Evolutionary conservation across 192 early-diverging fungal species (phyloP).

Genomic region (Coemansia sp.): DNA sequence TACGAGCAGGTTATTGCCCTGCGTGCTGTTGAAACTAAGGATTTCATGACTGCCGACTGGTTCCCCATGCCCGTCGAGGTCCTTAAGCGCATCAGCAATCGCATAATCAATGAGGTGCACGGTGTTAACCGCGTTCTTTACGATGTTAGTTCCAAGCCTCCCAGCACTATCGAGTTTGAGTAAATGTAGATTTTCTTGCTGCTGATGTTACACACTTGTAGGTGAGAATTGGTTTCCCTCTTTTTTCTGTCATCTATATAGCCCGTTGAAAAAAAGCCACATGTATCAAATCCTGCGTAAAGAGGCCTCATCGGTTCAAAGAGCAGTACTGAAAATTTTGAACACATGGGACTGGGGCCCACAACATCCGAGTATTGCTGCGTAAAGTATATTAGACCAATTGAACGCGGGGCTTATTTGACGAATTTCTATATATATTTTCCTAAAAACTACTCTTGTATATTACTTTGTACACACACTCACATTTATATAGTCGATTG

Average conservation of each 20-base stretch:
- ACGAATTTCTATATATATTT: background rate
- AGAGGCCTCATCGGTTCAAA: too few relatives aligned
- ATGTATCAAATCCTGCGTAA: too few relatives aligned
- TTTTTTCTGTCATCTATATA: background rate
- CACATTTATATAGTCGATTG: background rate
- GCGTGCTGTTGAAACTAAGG: slow-evolving; percentile 91
- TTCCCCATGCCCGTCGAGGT: slow-evolving; percentile 86
- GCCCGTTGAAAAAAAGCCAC: too few relatives aligned
- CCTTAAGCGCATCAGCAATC: slow-evolving; percentile 87
- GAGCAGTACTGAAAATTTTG: background rate
- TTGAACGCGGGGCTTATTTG: background rate
- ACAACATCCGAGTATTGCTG: background rate
- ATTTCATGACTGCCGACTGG: slow-evolving; percentile 99
- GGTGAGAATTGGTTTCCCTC: background rate
- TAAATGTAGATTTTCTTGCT: slow-evolving; percentile 50
- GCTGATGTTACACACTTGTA: background rate
- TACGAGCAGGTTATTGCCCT: slow-evolving; percentile 99
- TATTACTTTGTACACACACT: background rate
- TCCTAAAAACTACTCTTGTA: background rate
- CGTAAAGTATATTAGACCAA: background rate
- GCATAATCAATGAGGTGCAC: slow-evolving; percentile 98
- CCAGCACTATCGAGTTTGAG: slow-evolving; percentile 98
- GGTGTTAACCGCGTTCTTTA: slow-evolving; percentile 98
- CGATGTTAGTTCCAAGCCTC: slow-evolving; percentile 96
- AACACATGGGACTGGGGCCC: background rate